phyloP scores from a whole-genome alignment of 176 grass and related monocot species.

The Triticum urartu region DNA sequence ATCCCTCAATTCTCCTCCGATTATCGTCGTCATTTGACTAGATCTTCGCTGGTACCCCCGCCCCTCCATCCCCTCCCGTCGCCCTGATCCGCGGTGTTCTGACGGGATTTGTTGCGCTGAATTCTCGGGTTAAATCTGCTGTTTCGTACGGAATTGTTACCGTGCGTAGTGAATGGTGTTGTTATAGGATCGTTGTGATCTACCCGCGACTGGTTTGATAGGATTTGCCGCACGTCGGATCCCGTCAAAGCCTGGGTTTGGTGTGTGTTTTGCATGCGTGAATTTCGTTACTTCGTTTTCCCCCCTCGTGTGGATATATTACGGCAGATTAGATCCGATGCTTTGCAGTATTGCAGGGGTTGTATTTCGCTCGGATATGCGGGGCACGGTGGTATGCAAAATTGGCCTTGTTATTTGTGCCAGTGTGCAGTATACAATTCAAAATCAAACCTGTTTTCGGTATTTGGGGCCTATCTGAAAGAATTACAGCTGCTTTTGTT shows the following conservation, averaged over 20 bases:
- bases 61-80: background rate
- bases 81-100: background rate
- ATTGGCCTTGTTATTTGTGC: background rate
- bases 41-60: background rate
- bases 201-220: background rate
- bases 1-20: background rate
- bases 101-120: background rate
- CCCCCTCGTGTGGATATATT: background rate
- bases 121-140: background rate
- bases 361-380: background rate
- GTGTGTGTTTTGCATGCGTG: background rate
- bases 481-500: background rate
- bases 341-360: background rate
- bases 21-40: background rate
- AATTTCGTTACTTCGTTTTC: background rate
- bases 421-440: background rate
- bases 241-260: background rate
- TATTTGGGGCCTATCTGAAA: background rate
- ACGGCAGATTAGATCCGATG: conserved; percentile 9
- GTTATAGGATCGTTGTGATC: background rate
- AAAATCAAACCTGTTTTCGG: background rate
- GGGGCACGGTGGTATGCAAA: background rate
- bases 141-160: background rate
- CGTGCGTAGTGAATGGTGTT: background rate
- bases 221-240: background rate